Evolutionary conservation across 208 protist species (phyloP).

Genomic region (Herpetomonas muscarum): DNA sequence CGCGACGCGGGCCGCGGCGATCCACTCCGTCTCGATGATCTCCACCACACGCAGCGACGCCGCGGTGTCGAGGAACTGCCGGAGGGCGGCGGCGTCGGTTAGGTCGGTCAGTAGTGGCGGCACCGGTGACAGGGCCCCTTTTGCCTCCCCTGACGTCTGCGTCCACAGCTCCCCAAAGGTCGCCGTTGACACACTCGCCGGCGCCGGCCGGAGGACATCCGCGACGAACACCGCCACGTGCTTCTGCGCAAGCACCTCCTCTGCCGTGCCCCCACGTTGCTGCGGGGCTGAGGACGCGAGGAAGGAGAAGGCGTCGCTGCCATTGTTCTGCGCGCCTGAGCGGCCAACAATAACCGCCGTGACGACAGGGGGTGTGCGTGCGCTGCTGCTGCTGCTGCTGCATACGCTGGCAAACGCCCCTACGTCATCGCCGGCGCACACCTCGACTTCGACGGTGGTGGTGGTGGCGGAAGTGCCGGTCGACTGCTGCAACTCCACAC

Average conservation of each 20-base stretch:
- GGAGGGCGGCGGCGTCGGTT: slow-evolving; percentile 3
- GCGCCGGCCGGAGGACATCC: slow-evolving; percentile 21
- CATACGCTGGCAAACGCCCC: slow-evolving; percentile 8
- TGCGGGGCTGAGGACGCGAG: too few relatives aligned
- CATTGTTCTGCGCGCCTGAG: too few relatives aligned
- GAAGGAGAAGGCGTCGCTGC: too few relatives aligned
- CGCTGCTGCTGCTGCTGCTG: neutral
- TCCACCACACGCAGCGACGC: slow-evolving; percentile 48
- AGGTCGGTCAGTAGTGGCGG: neutral
- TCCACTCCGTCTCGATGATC: slow-evolving; percentile 55
- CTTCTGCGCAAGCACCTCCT: too few relatives aligned
- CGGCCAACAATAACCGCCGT: too few relatives aligned
- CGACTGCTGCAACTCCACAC: too few relatives aligned
- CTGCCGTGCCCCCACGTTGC: too few relatives aligned
- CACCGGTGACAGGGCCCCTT: slow-evolving; percentile 6
- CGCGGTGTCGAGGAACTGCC: slow-evolving; percentile 22
- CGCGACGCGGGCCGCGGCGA: slow-evolving; percentile 36
- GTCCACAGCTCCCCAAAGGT: slow-evolving; percentile 40
- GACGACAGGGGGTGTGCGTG: too few relatives aligned
- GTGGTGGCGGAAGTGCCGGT: neutral
- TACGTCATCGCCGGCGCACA: slow-evolving; percentile 5
- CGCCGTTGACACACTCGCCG: slow-evolving; percentile 23
- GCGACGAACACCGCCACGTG: neutral
- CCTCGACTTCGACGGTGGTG: neutral
- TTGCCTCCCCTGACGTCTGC: slow-evolving; percentile 11